Evolutionary conservation across 1,284 basidiomycete species (phyloP), one percentile per base, ranked within the genome.

Genomic region (Takashimella koratensis): DNA sequence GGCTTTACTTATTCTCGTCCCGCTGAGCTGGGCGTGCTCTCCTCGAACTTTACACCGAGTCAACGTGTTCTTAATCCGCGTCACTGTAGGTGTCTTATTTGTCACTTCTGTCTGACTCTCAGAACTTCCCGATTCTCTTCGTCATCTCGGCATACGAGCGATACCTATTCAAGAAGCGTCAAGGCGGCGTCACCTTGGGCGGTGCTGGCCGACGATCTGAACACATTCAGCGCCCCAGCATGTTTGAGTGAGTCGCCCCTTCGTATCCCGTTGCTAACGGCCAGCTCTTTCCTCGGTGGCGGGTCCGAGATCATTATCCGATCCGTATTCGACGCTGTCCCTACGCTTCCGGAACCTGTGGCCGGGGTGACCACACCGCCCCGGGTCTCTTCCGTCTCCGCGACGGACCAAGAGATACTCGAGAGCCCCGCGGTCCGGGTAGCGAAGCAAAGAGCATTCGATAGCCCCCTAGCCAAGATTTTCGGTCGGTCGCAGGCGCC

Each of bases 111-210:
- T 13, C 21, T 42, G 25, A 39, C 21, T 50, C 58, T 12, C 58
- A 86, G 82, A 84, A 84, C 12, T 86, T 94, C 66, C 91, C 90
- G 0, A 83, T 86, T 51, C 80, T 96, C 21, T 74, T 94, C 42
- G 65, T 80, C 45, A 93, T 96, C 60, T 84, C 84, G 2, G 66
- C 86, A 5, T 93, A 91, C 73, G 92, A 96, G 75, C 82, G 90
- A 4, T 84, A 60, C 55, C 46, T 52, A 23, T 69, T 63, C 53
- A 61, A 63, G 26, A 43, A 47, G 4, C 52, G 46, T 21, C 59
- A 64, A 19, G 47, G 61, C 24, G 40, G 60, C n/a, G 58, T 68
- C 45, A 61, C 56, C 20, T 51, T 66, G 25, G 46, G 56, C 26
- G 43, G 63, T 56, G 24, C 59, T 60, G 36, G 62, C 52, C 1